These are phyloP conservation scores for Leccinum truebloodii DNA, from an alignment of 768 basidiomycete species.

Conservation along the genomic window DNA sequence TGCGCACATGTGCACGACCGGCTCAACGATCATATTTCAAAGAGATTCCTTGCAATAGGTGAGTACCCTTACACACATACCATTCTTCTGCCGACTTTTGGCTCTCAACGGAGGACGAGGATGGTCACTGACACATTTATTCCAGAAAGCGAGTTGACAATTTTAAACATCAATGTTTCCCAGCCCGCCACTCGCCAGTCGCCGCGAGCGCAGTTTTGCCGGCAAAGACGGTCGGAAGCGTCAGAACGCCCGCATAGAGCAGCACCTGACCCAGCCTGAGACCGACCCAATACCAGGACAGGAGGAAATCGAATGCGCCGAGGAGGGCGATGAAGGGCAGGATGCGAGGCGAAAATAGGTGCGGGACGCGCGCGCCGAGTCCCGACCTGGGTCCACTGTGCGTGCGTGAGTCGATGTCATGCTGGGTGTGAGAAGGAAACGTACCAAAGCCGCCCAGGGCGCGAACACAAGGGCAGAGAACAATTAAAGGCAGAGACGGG, in stretches of 20 bases:
- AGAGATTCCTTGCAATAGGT: neutral
- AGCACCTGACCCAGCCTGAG: conserved; percentile 82
- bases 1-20: neutral
- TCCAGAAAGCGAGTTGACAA: neutral
- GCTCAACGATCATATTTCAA: neutral
- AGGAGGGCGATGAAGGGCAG: conserved; percentile 72
- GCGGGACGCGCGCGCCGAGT: conserved; percentile 57
- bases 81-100: neutral
- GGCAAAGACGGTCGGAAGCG: conserved; percentile 63
- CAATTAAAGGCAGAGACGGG: conserved; percentile 65
- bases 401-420: neutral
- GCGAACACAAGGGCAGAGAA: conserved; percentile 63
- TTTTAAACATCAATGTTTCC: conserved; percentile 24
- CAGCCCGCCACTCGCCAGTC: conserved; percentile 58
- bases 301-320: conserved; percentile 75
- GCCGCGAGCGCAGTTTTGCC: conserved; percentile 72
- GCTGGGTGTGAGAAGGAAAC: conserved; percentile 23
- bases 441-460: conserved; percentile 78
- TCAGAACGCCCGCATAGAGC: conserved; percentile 66
- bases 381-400: conserved; percentile 67
- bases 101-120: neutral
- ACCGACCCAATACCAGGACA: conserved; percentile 88
- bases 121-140: neutral
- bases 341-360: conserved; percentile 65
- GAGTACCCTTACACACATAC: neutral